phyloP scores from a whole-genome alignment of 257 asterid species.

The Solanum paucissectum region DNA sequence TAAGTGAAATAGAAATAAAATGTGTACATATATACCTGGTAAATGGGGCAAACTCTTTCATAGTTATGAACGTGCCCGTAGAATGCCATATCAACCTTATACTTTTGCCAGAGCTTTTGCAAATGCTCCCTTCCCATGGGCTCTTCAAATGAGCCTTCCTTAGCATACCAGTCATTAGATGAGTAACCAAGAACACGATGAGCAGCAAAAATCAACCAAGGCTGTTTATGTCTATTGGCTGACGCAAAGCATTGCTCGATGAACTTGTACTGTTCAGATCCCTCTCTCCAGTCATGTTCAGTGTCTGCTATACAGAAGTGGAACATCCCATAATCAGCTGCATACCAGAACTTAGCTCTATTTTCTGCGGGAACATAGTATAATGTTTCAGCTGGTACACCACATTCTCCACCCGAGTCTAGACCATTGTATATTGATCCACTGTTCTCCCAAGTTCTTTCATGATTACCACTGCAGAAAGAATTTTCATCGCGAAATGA shows the following conservation, averaged over 20 bases:
- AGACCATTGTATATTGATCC: conserved; percentile 24
- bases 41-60: neutral
- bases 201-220: conserved; percentile 21
- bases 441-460: conserved; percentile 28
- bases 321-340: conserved; percentile 36
- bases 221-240: conserved; percentile 23
- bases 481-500: neutral
- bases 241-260: conserved; percentile 25
- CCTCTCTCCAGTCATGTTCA: conserved; percentile 39
- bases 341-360: conserved; percentile 44
- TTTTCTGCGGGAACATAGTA: conserved; percentile 34
- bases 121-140: neutral
- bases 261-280: conserved; percentile 26
- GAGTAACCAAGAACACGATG: conserved; percentile 25
- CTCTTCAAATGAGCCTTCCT: neutral
- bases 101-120: neutral
- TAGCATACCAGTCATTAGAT: conserved; percentile 13
- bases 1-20: too few species aligned
- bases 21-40: neutral
- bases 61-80: neutral
- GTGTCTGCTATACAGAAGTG: conserved; percentile 27
- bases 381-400: conserved; percentile 37
- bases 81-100: neutral
- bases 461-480: conserved; percentile 33
- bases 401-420: conserved; percentile 47